A percentile compares a stretch with the other conserved stretches of the same genome.
Evolutionary conservation across 768 basidiomycete genomes (phyloP).

Genomic region (Suillus cothurnatus): DNA sequence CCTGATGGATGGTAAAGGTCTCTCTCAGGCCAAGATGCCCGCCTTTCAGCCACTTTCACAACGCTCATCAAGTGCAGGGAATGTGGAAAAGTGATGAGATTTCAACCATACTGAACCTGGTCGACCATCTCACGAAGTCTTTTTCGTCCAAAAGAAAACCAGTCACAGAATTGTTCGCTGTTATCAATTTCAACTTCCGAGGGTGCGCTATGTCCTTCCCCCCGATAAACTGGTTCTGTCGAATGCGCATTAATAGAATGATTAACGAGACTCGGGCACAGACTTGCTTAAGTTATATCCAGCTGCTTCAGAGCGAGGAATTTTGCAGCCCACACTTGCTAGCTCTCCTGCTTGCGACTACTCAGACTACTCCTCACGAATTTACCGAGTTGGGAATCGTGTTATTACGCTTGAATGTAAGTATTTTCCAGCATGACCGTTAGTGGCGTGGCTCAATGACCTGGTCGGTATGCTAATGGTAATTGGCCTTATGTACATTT

Average conservation of each 20-base stretch:
- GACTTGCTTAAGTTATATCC: neutral
- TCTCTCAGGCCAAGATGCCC: neutral
- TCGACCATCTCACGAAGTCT: neutral
- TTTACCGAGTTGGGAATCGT: neutral
- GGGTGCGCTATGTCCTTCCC: neutral
- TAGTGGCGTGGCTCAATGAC: neutral
- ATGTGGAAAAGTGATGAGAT: neutral
- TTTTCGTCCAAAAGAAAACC: neutral
- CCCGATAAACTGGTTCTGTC: neutral
- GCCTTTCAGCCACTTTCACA: neutral
- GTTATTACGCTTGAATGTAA: neutral
- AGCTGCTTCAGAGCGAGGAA: neutral
- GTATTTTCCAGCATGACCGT: neutral
- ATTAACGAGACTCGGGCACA: neutral
- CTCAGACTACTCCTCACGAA: neutral
- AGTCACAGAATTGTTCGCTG: neutral
- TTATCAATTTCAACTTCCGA: neutral
- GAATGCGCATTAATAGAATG: neutral
- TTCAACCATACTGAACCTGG: neutral
- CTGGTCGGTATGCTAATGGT: neutral
- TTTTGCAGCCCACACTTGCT: neutral
- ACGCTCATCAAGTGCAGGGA: neutral
- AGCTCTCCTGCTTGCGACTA: neutral
- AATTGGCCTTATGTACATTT: neutral
- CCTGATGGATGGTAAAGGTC: neutral